phyloP scores from a whole-genome alignment of 148 eudicot species.

The Cornus suecica region DNA sequence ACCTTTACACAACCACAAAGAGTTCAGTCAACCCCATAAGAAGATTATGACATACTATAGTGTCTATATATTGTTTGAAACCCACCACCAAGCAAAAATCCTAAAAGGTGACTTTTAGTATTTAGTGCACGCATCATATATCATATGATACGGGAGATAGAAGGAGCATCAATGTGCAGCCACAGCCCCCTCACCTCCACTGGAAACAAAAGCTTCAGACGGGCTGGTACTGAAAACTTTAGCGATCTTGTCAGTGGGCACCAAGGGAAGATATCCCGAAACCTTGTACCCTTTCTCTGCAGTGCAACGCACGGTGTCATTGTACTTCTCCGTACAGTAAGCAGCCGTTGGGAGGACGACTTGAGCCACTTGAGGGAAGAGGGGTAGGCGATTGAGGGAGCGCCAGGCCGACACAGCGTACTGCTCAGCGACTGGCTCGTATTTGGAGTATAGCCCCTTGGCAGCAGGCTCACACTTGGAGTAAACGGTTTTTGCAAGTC shows the following conservation, averaged over 20 bases:
- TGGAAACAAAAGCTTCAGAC: conserved; percentile 8
- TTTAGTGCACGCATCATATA: too few relatives aligned
- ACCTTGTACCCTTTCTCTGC: conserved; percentile 78
- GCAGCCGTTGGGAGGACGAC: conserved; percentile 73
- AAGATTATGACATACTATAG: too few relatives aligned
- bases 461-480: conserved; percentile 85
- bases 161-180: background rate
- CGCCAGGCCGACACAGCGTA: conserved; percentile 77
- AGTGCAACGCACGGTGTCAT: conserved; percentile 55
- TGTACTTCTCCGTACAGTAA: conserved; percentile 75
- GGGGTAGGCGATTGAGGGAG: conserved; percentile 73
- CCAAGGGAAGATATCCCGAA: conserved; percentile 74
- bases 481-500: conserved; percentile 62
- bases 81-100: too few relatives aligned
- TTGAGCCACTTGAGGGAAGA: conserved; percentile 77
- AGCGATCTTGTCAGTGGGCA: conserved; percentile 80
- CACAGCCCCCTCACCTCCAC: too few relatives aligned
- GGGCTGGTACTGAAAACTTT: conserved; percentile 44
- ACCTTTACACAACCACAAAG: too few relatives aligned
- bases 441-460: conserved; percentile 63
- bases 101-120: too few relatives aligned
- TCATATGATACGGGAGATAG: too few relatives aligned
- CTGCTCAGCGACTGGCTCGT: conserved; percentile 86
- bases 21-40: too few relatives aligned
- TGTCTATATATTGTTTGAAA: too few relatives aligned